A percentile compares a stretch with the other conserved stretches of the same genome.
Evolutionary conservation across 1,284 basidiomycete species (phyloP).

Genomic region (Malassezia sp.): DNA sequence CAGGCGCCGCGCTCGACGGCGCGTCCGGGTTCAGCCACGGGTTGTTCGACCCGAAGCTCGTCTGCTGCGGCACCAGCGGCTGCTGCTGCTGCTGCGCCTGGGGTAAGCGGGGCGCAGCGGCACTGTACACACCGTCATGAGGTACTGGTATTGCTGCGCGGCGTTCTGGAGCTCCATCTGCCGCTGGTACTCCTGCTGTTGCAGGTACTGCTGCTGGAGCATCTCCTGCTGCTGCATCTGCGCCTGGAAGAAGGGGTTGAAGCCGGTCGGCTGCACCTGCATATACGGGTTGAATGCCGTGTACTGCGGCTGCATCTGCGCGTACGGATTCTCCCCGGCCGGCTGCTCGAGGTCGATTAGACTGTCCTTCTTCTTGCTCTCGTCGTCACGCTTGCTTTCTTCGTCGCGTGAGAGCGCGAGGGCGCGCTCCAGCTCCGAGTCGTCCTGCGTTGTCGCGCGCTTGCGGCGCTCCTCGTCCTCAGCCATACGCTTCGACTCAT

Average conservation of each 20-base stretch:
- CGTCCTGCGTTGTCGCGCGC: conserved; percentile 47
- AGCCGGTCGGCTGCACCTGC: conserved; percentile 49
- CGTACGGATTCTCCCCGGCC: conserved; percentile 22
- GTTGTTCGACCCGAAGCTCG: conserved; percentile 75
- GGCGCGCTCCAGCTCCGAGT: conserved; percentile 67
- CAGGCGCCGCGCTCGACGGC: not conserved
- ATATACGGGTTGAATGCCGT: conserved; percentile 52
- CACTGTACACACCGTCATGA: too few relatives aligned
- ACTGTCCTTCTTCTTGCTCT: conserved; percentile 69
- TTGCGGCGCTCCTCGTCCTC: conserved; percentile 35
- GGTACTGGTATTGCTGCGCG: conserved; percentile 46
- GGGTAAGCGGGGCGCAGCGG: too few relatives aligned
- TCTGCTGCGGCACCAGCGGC: conserved; percentile 51
- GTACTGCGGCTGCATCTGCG: conserved; percentile 50
- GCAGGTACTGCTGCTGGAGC: conserved; percentile 51
- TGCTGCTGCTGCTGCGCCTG: conserved; percentile 41
- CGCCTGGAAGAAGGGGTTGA: conserved; percentile 43
- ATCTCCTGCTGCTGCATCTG: conserved; percentile 61
- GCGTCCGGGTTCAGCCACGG: conserved; percentile 52
- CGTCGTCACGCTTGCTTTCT: conserved; percentile 50
- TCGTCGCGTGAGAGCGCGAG: conserved; percentile 77
- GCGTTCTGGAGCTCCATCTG: conserved; percentile 47
- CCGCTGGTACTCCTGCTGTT: conserved; percentile 43
- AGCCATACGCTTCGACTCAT: conserved; percentile 49
- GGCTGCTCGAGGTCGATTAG: conserved; percentile 36